A percentile compares a stretch with the other conserved stretches of the same genome.
Evolutionary conservation across 169 alveolate species (phyloP).

Genomic region (Neospora caninum): DNA sequence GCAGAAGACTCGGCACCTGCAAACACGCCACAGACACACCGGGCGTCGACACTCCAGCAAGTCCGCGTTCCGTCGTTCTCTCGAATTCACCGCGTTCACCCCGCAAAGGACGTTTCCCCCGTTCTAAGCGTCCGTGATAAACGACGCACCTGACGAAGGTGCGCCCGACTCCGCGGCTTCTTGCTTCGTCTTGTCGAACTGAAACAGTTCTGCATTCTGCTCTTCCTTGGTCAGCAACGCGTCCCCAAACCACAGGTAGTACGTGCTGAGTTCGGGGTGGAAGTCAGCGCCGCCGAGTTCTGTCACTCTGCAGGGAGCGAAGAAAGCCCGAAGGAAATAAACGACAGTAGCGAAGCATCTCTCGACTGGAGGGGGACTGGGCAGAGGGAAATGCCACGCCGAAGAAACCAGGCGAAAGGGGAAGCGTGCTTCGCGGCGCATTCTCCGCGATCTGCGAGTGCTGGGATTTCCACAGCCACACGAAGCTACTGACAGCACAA

Average conservation of each 20-base stretch:
- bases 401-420: no score
- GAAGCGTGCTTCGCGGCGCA: no score
- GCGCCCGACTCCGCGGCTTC: background rate
- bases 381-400: no score
- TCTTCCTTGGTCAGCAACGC: constrained; percentile 52
- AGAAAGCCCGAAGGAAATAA: background rate
- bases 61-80: background rate
- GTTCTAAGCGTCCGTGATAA: no score
- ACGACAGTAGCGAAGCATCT: background rate
- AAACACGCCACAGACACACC: background rate
- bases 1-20: background rate
- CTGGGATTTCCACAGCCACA: no score
- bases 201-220: constrained; percentile 37
- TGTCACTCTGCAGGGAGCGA: background rate
- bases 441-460: no score
- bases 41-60: background rate
- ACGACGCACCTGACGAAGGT: background rate
- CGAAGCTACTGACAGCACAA: no score
- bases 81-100: no score
- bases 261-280: constrained; percentile 40
- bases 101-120: no score
- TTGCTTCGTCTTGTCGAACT: constrained; percentile 16
- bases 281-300: constrained; percentile 19
- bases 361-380: background rate
- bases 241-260: constrained; percentile 54